phyloP scores from a whole-genome alignment of 1,284 basidiomycete genomes.

The Hemileia vastatrix region DNA sequence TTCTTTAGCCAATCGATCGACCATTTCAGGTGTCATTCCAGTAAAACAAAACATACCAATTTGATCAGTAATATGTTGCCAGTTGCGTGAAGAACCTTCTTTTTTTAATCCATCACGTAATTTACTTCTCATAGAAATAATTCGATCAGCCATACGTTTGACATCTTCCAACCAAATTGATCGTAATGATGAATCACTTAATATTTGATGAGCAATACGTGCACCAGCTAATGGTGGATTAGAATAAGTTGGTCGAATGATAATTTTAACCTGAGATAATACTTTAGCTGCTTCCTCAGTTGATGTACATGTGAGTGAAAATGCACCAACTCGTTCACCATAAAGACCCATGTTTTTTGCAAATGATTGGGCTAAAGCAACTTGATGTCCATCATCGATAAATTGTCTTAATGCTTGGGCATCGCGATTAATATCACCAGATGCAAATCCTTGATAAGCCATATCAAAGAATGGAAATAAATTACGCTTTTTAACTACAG shows the following conservation, averaged over 20 bases:
- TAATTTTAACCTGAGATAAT: slow-evolving; percentile 71
- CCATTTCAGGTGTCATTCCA: no score
- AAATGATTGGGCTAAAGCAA: slow-evolving; percentile 84
- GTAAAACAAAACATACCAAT: slow-evolving; percentile 92
- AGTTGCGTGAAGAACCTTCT: slow-evolving; percentile 52
- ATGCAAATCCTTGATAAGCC: slow-evolving; percentile 55
- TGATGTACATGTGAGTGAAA: slow-evolving; percentile 73
- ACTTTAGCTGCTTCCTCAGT: slow-evolving; percentile 61
- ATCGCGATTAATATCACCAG: slow-evolving; percentile 74
- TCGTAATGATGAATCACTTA: slow-evolving; percentile 35
- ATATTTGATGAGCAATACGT: slow-evolving; percentile 57
- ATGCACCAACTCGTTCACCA: slow-evolving; percentile 73
- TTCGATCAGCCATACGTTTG: slow-evolving; percentile 76
- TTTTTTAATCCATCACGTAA: slow-evolving; percentile 67
- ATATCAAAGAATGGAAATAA: slow-evolving; percentile 12
- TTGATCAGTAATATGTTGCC: slow-evolving; percentile 83
- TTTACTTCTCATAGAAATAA: slow-evolving; percentile 78
- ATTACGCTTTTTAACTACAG: no score
- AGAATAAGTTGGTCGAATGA: slow-evolving; percentile 83
- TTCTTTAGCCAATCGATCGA: slow-evolving; percentile 64
- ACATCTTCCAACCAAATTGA: slow-evolving; percentile 88
- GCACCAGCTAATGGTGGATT: slow-evolving; percentile 89
- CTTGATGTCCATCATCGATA: slow-evolving; percentile 59
- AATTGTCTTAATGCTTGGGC: slow-evolving; percentile 92
- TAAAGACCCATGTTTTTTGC: slow-evolving; percentile 93